These are phyloP conservation scores for Hanseniaspora lachancei DNA, from an alignment of 805 yeast species.

Conservation along the genomic window DNA sequence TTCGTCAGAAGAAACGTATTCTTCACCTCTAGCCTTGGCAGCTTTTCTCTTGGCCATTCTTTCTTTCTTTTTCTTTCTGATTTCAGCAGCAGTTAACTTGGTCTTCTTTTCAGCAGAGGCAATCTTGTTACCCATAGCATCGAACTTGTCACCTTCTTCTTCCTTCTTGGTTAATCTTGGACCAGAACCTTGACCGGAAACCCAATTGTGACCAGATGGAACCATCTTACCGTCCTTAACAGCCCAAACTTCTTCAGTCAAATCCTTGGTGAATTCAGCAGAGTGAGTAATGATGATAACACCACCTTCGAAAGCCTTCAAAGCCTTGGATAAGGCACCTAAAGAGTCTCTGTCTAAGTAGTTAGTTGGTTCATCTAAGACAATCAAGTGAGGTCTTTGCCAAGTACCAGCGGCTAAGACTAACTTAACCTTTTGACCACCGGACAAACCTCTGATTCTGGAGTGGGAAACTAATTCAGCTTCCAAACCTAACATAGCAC, in stretches of 20 bases:
- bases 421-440: slow-evolving; percentile 99
- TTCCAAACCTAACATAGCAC: slow-evolving; percentile 96
- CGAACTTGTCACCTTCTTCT: slow-evolving; percentile 94
- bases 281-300: slow-evolving; percentile 98
- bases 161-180: slow-evolving; percentile 98
- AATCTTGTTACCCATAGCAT: slow-evolving; percentile 99
- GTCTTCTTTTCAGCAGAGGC: slow-evolving; percentile 90
- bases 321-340: slow-evolving; percentile 98
- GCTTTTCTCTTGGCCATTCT: slow-evolving; percentile 99
- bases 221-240: slow-evolving; percentile 96
- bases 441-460: slow-evolving; percentile 99
- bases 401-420: slow-evolving; percentile 99
- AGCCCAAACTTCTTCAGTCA: slow-evolving; percentile 99
- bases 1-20: slow-evolving; percentile 87
- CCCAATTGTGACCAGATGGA: slow-evolving; percentile 99
- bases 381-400: slow-evolving; percentile 99
- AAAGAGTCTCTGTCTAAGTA: slow-evolving; percentile 98
- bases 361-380: slow-evolving; percentile 99
- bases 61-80: slow-evolving; percentile 99
- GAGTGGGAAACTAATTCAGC: slow-evolving; percentile 99
- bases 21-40: slow-evolving; percentile 97
- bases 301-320: slow-evolving; percentile 99
- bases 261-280: slow-evolving; percentile 98
- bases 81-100: slow-evolving; percentile 96
- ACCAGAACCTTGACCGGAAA: slow-evolving; percentile 99